Conservation (phyloP, 2,329 filamentous ascomycete genomes). For the Penicillium crustosum region DNA sequence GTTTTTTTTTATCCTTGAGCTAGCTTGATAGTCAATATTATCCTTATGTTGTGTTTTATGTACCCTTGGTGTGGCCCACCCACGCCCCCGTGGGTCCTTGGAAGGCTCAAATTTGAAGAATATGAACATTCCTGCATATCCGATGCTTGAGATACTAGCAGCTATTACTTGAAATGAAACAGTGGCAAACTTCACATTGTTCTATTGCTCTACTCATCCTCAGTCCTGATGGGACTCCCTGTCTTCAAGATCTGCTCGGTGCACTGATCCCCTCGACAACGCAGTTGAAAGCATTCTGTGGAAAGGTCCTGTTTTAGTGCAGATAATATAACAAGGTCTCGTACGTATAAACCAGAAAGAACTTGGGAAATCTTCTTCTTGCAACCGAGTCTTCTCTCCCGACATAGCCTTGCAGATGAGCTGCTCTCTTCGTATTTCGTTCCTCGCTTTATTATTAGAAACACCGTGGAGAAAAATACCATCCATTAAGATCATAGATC, state of each 20-base stretch:
- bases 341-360: no score
- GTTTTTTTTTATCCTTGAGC: background rate
- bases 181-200: background rate
- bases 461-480: background rate
- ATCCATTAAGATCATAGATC: no score
- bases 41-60: background rate
- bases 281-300: constrained; percentile 4
- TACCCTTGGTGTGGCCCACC: background rate
- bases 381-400: background rate
- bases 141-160: background rate
- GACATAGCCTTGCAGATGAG: background rate
- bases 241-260: constrained; percentile 17
- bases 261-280: constrained; percentile 21
- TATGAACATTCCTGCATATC: background rate
- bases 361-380: background rate
- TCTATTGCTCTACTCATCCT: constrained; percentile 1
- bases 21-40: background rate
- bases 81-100: background rate
- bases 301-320: no score
- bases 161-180: background rate
- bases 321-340: no score
- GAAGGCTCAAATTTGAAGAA: background rate
- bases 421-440: constrained; percentile 2
- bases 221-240: constrained; percentile 7
- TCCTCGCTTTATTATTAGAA: background rate